Evolutionary conservation across 2,329 filamentous ascomycete species (phyloP).

Genomic region (Apiospora arundinis): DNA sequence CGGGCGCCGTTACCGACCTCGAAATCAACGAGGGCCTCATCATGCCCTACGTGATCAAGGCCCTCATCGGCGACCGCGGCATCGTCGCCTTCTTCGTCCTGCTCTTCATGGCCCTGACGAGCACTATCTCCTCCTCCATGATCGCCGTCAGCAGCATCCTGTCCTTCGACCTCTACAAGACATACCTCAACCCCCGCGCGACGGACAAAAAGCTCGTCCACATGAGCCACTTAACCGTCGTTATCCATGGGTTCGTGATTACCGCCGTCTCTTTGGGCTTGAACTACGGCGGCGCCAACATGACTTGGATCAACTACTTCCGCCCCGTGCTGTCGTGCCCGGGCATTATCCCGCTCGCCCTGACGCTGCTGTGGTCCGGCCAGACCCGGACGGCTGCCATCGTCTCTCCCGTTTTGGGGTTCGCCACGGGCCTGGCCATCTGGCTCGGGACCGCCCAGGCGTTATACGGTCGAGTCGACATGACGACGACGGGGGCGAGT

Average conservation of each 20-base stretch:
- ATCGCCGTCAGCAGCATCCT: constrained; percentile 58
- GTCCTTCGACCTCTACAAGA: constrained; percentile 56
- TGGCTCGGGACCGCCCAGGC: constrained; percentile 50
- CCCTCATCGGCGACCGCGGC: constrained; percentile 49
- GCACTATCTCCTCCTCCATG: constrained; percentile 55
- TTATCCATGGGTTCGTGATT: constrained; percentile 55
- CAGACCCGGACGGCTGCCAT: constrained; percentile 50
- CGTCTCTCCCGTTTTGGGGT: constrained; percentile 47
- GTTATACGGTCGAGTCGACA: constrained; percentile 47
- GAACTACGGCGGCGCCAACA: constrained; percentile 55
- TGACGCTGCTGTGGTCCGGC: constrained; percentile 51
- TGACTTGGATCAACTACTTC: constrained; percentile 49
- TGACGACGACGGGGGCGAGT: constrained; percentile 46
- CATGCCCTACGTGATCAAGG: constrained; percentile 53
- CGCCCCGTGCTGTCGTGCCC: constrained; percentile 36
- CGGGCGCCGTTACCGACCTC: constrained; percentile 44
- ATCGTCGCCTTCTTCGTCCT: constrained; percentile 52
- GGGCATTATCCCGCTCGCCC: constrained; percentile 50
- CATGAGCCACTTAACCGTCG: constrained; percentile 54
- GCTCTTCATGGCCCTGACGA: constrained; percentile 59
- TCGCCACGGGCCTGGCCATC: constrained; percentile 48
- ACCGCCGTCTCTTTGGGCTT: constrained; percentile 53
- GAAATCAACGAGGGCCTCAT: constrained; percentile 52
- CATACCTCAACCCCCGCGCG: constrained; percentile 54
- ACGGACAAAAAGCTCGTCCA: constrained; percentile 48